phyloP scores from a whole-genome alignment of 2,329 filamentous ascomycete species.

The Grosmannia clavigera region DNA sequence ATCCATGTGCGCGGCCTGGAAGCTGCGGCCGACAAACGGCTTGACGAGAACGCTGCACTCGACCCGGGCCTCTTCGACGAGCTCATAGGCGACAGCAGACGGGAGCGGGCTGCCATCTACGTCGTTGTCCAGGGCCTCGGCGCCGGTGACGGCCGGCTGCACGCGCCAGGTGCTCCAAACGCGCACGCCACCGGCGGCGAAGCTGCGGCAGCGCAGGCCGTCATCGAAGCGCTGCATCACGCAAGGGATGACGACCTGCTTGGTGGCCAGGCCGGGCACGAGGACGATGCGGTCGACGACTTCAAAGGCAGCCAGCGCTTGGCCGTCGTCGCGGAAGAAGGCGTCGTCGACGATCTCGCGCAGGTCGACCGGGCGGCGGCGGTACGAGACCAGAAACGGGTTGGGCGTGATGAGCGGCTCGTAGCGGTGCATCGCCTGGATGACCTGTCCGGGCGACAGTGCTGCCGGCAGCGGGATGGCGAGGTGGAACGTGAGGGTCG shows the following conservation, averaged over 20 bases:
- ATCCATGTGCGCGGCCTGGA: constrained; percentile 19
- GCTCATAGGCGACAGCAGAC: constrained; percentile 17
- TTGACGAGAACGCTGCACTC: constrained; percentile 21
- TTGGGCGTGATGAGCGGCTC: constrained; percentile 28
- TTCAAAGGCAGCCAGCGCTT: constrained; percentile 18
- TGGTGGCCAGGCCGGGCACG: constrained; percentile 26
- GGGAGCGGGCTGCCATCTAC: not conserved
- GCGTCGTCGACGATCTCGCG: constrained; percentile 25
- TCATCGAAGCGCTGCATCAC: constrained; percentile 29
- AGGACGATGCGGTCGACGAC: constrained; percentile 25
- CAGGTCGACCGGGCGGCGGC: constrained; percentile 21
- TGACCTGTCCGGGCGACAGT: constrained; percentile 24
- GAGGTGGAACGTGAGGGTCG: constrained; percentile 23
- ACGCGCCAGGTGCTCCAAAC: constrained; percentile 28
- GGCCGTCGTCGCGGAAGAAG: constrained; percentile 26
- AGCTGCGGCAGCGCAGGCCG: constrained; percentile 30
- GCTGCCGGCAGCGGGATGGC: constrained; percentile 28
- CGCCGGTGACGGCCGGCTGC: constrained; percentile 1
- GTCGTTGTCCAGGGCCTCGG: not conserved
- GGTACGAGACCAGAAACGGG: constrained; percentile 25
- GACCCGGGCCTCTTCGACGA: constrained; percentile 22
- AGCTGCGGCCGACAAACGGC: constrained; percentile 21
- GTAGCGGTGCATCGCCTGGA: constrained; percentile 27
- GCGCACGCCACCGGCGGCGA: constrained; percentile 28
- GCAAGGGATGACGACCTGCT: constrained; percentile 28